Conservation (phyloP, 139 green algal species). For the Volvox reticuliferus region DNA sequence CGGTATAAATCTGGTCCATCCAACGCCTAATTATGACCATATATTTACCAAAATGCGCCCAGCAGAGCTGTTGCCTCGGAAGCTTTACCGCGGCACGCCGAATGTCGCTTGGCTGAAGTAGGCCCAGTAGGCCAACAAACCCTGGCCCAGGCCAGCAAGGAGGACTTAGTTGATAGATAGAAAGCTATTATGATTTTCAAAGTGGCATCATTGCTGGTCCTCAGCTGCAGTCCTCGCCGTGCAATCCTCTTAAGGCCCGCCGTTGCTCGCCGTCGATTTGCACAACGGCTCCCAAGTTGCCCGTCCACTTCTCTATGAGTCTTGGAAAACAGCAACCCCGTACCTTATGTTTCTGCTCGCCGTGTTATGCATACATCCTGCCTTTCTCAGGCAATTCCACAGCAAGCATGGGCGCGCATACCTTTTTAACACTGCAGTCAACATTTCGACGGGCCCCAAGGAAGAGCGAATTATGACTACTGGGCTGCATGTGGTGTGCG, state of each 20-base stretch:
- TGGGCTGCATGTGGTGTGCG: slow-evolving; percentile 81
- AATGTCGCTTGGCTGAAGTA: neutral
- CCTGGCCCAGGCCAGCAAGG: neutral
- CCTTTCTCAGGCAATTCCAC: slow-evolving; percentile 48
- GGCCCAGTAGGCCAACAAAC: neutral
- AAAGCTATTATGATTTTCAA: too few species aligned
- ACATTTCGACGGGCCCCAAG: neutral
- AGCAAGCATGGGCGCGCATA: slow-evolving; percentile 82
- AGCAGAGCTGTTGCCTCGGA: too few species aligned
- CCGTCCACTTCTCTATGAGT: too few species aligned
- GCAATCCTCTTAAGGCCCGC: too few species aligned
- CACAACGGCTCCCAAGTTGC: too few species aligned
- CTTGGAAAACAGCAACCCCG: too few species aligned
- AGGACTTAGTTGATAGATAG: too few species aligned
- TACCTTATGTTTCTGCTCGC: too few species aligned
- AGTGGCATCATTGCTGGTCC: too few species aligned
- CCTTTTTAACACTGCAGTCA: slow-evolving; percentile 83
- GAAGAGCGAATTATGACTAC: slow-evolving; percentile 91
- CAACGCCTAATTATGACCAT: neutral
- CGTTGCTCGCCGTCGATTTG: too few species aligned
- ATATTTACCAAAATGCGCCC: neutral
- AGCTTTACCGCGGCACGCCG: neutral
- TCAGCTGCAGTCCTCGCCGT: too few species aligned
- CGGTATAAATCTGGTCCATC: neutral
- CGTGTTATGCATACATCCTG: too few species aligned